A percentile compares a stretch with the other conserved stretches of the same genome.
phyloP scores from a whole-genome alignment of 2,329 filamentous ascomycete genomes.

The Calonectria hawksworthii region DNA sequence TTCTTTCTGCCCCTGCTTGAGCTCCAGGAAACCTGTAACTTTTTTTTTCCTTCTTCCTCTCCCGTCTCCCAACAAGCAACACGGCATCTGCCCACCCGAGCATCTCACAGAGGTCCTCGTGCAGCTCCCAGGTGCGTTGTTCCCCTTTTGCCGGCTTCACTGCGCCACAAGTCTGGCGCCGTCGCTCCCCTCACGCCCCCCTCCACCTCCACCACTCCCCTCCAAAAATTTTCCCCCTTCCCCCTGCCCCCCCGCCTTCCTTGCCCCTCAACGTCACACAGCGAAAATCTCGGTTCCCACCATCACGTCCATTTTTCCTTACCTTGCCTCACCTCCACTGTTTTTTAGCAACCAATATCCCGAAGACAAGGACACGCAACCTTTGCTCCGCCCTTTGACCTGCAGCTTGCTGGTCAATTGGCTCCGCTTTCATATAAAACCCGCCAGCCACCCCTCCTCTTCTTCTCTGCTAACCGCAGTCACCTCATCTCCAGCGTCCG shows the following conservation, averaged over 20 bases:
- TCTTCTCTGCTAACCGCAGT: constrained; percentile 15
- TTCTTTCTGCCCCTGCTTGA: not conserved
- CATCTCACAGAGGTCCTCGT: not conserved
- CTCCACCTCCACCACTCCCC: not conserved
- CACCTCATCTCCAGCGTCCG: constrained; percentile 1
- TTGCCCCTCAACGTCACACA: constrained; percentile 44
- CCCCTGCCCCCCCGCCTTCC: constrained; percentile 30
- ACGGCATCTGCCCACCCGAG: not conserved
- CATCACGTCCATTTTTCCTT: not conserved
- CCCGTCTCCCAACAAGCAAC: not conserved
- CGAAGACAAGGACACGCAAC: not conserved
- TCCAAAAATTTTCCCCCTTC: constrained; percentile 2
- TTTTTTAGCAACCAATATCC: constrained; percentile 1
- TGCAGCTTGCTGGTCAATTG: not conserved
- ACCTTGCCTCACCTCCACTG: constrained; percentile 7
- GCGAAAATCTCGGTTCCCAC: constrained; percentile 35
- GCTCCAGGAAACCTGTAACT: not conserved
- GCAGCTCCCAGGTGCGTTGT: not conserved
- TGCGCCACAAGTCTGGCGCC: not conserved
- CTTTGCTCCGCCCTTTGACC: not conserved
- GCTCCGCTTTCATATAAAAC: not conserved
- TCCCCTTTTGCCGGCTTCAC: not conserved
- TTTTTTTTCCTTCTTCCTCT: not conserved
- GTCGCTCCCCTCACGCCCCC: constrained; percentile 10
- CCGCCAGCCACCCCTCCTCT: not conserved